Evolutionary conservation across 2,329 filamentous ascomycete species (phyloP).

Genomic region (Chrysoporthe deuterocubensis): DNA sequence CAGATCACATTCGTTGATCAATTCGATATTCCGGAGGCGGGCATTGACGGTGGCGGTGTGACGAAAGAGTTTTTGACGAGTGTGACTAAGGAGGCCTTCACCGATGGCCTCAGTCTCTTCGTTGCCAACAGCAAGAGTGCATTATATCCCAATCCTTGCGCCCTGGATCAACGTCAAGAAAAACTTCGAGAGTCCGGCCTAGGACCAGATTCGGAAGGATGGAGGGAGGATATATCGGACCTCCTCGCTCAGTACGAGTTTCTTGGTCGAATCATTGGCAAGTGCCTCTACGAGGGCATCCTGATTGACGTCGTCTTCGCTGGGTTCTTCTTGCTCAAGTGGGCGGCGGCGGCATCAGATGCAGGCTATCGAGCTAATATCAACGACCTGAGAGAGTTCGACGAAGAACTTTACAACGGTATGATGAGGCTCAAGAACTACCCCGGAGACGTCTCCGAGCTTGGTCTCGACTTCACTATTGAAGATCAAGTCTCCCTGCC

Average conservation of each 20-base stretch:
- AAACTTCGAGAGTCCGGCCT: slow-evolving; percentile 56
- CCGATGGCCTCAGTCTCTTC: slow-evolving; percentile 68
- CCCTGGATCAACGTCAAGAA: slow-evolving; percentile 70
- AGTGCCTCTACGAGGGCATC: slow-evolving; percentile 97
- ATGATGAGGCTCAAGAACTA: slow-evolving; percentile 85
- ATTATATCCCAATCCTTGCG: slow-evolving; percentile 84
- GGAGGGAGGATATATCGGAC: slow-evolving; percentile 59
- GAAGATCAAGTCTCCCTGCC: slow-evolving; percentile 66
- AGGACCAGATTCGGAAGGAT: slow-evolving; percentile 57
- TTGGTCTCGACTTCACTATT: slow-evolving; percentile 87
- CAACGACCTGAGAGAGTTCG: slow-evolving; percentile 91
- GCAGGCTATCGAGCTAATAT: slow-evolving; percentile 85
- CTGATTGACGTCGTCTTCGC: slow-evolving; percentile 92
- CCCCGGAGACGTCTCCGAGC: slow-evolving; percentile 75
- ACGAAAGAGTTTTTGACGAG: slow-evolving; percentile 96
- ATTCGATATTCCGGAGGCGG: slow-evolving; percentile 84
- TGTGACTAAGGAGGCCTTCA: slow-evolving; percentile 84
- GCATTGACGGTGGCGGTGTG: slow-evolving; percentile 95
- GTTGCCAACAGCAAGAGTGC: slow-evolving; percentile 83
- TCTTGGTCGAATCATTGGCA: slow-evolving; percentile 87
- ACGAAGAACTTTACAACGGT: slow-evolving; percentile 88
- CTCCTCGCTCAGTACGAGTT: slow-evolving; percentile 84
- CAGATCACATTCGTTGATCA: slow-evolving; percentile 96
- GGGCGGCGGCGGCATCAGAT: slow-evolving; percentile 70
- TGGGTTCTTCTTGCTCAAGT: slow-evolving; percentile 94